These are phyloP conservation scores for Juglanconis sp. DNA, from an alignment of 2,329 filamentous ascomycete genomes.

Conservation along the genomic window DNA sequence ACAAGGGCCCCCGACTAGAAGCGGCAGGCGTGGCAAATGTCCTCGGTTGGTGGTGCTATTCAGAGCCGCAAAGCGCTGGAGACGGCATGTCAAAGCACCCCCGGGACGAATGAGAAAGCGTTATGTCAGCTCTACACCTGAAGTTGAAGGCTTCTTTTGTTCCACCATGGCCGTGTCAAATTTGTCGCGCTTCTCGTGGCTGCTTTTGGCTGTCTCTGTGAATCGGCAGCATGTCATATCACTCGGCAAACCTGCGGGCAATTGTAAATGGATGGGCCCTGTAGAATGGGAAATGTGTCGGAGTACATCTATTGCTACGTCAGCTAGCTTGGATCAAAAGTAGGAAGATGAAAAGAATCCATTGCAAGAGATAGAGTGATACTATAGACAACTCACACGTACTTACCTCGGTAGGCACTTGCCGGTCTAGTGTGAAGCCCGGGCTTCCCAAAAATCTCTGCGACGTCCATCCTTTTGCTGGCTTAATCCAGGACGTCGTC, in stretches of 20 bases:
- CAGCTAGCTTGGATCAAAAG: background rate
- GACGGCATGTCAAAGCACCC: background rate
- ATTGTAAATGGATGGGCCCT: conserved; percentile 4
- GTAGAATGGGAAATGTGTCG: conserved; percentile 3
- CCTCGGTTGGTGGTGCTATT: background rate
- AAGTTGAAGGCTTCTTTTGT: background rate
- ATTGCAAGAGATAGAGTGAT: fast-evolving
- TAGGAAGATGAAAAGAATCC: too few relatives aligned
- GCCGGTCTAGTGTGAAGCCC: background rate
- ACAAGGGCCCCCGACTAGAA: conserved; percentile 2
- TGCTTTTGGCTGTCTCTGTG: background rate
- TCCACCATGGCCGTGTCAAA: background rate
- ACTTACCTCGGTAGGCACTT: background rate
- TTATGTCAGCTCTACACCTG: background rate
- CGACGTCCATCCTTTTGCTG: background rate
- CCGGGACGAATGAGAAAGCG: conserved; percentile 2
- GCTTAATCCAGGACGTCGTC: background rate
- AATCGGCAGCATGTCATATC: background rate
- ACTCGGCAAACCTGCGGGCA: background rate
- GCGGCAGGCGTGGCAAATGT: background rate
- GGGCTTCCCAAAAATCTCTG: background rate
- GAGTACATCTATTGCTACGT: background rate
- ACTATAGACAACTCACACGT: background rate
- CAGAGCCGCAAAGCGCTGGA: background rate
- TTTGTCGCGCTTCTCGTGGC: background rate